phyloP scores from a whole-genome alignment of 345 rosid genomes.

The Mallotus nudiflorus region DNA sequence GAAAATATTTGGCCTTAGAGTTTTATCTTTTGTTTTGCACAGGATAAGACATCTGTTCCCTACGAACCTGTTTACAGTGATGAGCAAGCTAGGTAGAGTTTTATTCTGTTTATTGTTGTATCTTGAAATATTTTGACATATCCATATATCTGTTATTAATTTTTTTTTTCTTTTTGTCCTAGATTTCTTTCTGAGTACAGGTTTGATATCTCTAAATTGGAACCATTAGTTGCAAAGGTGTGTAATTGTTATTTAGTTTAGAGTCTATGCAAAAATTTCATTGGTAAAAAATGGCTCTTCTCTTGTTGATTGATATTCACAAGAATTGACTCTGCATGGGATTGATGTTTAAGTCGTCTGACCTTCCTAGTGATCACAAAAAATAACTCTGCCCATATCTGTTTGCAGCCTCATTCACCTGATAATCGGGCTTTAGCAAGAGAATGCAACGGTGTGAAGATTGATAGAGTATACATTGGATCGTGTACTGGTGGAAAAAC shows the following conservation, averaged over 20 bases:
- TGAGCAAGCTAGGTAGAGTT: slow-evolving; percentile 67
- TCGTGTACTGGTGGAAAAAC: slow-evolving; percentile 98
- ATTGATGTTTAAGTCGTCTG: too few relatives aligned
- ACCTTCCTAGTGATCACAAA: too few relatives aligned
- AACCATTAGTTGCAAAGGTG: slow-evolving; percentile 97
- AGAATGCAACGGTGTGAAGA: slow-evolving; percentile 96
- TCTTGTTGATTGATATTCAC: too few relatives aligned
- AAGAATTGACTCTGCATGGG: too few relatives aligned
- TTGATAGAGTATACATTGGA: slow-evolving; percentile 95
- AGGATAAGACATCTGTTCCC: slow-evolving; percentile 81
- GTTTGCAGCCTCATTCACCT: slow-evolving; percentile 99
- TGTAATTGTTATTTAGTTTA: slow-evolving; percentile 14
- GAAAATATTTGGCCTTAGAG: not conserved
- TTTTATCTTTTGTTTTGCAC: slow-evolving; percentile 28
- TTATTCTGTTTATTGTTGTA: not conserved
- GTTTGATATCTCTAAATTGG: slow-evolving; percentile 84
- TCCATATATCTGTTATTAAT: too few relatives aligned
- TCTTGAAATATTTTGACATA: too few relatives aligned
- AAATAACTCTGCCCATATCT: too few relatives aligned
- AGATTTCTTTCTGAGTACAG: slow-evolving; percentile 84
- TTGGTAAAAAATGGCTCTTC: too few relatives aligned
- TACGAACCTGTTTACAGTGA: slow-evolving; percentile 95
- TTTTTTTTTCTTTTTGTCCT: slow-evolving; percentile 25
- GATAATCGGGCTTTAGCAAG: slow-evolving; percentile 95
- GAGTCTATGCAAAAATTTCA: too few relatives aligned